Evolutionary conservation across 192 early-diverging fungal species (phyloP).

Genomic region (Blastocladiella britannica): DNA sequence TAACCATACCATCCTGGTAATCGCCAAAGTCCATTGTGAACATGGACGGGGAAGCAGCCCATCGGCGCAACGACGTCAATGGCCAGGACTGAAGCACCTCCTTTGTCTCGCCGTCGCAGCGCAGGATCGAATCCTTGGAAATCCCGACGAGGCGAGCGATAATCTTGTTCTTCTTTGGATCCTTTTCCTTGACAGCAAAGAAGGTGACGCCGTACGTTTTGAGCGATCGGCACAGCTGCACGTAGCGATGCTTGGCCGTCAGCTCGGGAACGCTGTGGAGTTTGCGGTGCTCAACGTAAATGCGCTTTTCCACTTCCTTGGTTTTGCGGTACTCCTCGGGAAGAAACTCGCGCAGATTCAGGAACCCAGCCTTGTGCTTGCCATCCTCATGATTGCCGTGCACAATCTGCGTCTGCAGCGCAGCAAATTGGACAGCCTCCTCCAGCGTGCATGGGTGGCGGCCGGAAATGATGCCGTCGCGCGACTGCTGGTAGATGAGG

Average conservation of each 20-base stretch:
- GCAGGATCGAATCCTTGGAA: slow-evolving; percentile 28
- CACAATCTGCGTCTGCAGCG: slow-evolving; percentile 28
- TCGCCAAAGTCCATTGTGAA: slow-evolving; percentile 45
- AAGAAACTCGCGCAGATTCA: slow-evolving; percentile 28
- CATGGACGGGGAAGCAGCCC: slow-evolving; percentile 28
- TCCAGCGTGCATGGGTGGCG: slow-evolving; percentile 30
- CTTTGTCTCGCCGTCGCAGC: slow-evolving; percentile 30
- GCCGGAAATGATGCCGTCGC: slow-evolving; percentile 26
- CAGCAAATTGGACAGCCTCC: slow-evolving; percentile 32
- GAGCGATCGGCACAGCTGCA: slow-evolving; percentile 27
- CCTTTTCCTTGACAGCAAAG: slow-evolving; percentile 28
- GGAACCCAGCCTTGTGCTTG: slow-evolving; percentile 22
- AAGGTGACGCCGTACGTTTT: slow-evolving; percentile 42
- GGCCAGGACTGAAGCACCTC: slow-evolving; percentile 28
- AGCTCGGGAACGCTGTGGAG: slow-evolving; percentile 29
- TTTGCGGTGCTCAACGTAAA: slow-evolving; percentile 28
- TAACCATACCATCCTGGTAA: no score
- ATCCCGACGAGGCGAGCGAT: slow-evolving; percentile 24
- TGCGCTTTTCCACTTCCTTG: slow-evolving; percentile 25
- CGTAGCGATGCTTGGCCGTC: slow-evolving; percentile 35
- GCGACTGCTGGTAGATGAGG: slow-evolving; percentile 28
- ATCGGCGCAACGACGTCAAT: slow-evolving; percentile 29
- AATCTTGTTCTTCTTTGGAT: slow-evolving; percentile 23
- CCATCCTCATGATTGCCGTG: slow-evolving; percentile 34
- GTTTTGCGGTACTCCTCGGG: slow-evolving; percentile 28